Conservation (phyloP, 23 red algal genomes). For the Chondrus crispus region DNA sequence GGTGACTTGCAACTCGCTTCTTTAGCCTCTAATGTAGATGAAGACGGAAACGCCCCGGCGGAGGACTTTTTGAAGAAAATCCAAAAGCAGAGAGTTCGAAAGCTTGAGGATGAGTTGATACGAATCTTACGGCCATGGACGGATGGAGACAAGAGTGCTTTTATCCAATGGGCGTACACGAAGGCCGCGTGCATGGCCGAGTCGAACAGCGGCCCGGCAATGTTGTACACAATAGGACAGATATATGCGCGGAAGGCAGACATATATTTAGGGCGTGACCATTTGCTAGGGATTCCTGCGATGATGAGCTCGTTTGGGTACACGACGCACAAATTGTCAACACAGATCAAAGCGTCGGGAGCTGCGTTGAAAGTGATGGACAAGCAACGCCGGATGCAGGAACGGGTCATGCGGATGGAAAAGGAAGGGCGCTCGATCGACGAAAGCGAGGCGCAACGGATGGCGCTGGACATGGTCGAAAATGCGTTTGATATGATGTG, state of each 20-base stretch:
- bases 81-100: conserved; percentile 52
- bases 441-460: conserved; percentile 47
- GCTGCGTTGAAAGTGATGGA: conserved; percentile 62
- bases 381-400: conserved; percentile 74
- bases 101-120: conserved; percentile 49
- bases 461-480: conserved; percentile 71
- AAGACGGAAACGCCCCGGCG: conserved; percentile 67
- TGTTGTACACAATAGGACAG: conserved; percentile 72
- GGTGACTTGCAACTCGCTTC: conserved; percentile 78
- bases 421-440: conserved; percentile 44
- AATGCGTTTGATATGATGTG: conserved; percentile 86
- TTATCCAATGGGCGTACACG: conserved; percentile 68
- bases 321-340: conserved; percentile 60
- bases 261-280: conserved; percentile 55
- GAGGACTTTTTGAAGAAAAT: conserved; percentile 42
- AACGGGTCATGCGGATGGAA: conserved; percentile 41
- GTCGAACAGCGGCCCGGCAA: conserved; percentile 62
- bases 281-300: conserved; percentile 58
- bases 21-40: conserved; percentile 66
- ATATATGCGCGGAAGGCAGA: conserved; percentile 74
- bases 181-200: conserved; percentile 54
- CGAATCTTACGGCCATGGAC: conserved; percentile 55
- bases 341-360: conserved; percentile 54
- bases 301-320: conserved; percentile 71
- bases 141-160: conserved; percentile 66